Percentiles rank a stretch among this genome's conserved stretches.
phyloP scores from a whole-genome alignment of 768 basidiomycete genomes.

The Boletus speciosus region DNA sequence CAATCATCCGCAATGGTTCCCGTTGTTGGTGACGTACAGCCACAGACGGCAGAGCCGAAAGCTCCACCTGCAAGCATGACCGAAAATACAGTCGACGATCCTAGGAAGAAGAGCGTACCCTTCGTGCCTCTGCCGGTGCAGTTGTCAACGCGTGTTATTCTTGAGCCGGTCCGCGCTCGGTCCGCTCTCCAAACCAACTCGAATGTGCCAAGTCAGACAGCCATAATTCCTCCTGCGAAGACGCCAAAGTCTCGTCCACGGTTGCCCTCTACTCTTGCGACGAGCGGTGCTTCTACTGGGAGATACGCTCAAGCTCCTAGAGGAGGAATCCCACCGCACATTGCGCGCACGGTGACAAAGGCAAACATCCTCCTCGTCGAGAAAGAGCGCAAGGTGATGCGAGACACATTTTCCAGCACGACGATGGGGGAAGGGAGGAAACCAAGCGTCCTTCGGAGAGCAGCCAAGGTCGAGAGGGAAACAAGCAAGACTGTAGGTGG shows the following conservation, averaged over 20 bases:
- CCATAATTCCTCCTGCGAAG: background rate
- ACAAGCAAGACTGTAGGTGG: background rate
- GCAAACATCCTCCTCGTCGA: slow-evolving; percentile 24
- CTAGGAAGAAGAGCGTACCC: background rate
- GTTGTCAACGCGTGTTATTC: background rate
- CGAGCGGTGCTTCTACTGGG: background rate
- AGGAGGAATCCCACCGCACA: slow-evolving; percentile 30
- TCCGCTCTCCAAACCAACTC: background rate
- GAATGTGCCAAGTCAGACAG: background rate
- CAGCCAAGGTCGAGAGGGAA: background rate
- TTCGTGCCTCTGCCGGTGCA: background rate
- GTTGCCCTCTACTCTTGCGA: background rate
- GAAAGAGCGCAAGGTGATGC: slow-evolving; percentile 21
- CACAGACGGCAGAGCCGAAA: background rate
- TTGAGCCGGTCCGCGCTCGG: slow-evolving; percentile 1
- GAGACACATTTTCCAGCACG: slow-evolving; percentile 8
- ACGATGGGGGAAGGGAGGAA: slow-evolving; percentile 9
- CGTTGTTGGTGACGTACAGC: background rate
- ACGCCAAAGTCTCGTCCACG: slow-evolving; percentile 3
- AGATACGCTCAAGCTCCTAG: slow-evolving; percentile 21
- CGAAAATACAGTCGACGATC: background rate
- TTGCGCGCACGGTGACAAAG: slow-evolving; percentile 31
- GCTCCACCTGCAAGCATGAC: background rate
- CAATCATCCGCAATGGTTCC: background rate
- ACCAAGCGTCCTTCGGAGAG: slow-evolving; percentile 27